A percentile compares a stretch with the other conserved stretches of the same genome.
Conservation (phyloP, 2,329 filamentous ascomycete genomes). For the Botrytis pseudocinerea region DNA sequence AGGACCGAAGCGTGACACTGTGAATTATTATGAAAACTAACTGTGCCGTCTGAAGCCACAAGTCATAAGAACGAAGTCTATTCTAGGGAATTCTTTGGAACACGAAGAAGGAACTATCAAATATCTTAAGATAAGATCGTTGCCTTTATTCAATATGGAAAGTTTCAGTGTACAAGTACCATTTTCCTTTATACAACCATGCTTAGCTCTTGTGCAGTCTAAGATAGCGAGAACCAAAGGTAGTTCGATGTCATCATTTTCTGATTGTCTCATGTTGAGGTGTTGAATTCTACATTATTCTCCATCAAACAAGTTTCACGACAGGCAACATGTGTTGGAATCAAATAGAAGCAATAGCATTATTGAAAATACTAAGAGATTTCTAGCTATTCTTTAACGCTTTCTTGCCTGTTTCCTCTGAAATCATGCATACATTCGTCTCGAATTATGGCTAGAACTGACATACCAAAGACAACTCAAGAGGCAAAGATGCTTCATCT, state of each 20-base stretch:
- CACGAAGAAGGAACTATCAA: background rate
- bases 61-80: background rate
- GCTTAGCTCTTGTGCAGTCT: too few relatives aligned
- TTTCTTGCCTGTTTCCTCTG: background rate
- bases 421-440: background rate
- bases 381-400: background rate
- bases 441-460: background rate
- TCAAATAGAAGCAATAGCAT: too few relatives aligned
- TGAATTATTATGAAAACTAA: too few relatives aligned
- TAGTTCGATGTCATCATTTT: background rate
- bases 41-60: background rate
- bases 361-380: background rate
- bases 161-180: background rate
- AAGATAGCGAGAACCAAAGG: background rate
- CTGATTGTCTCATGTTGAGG: background rate
- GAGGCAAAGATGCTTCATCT: background rate
- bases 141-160: background rate
- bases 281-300: background rate
- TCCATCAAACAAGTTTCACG: background rate
- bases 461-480: background rate
- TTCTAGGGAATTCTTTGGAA: background rate
- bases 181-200: background rate
- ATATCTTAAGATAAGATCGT: accelerated
- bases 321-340: background rate
- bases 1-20: too few relatives aligned